Base-by-base conservation (phyloP, 2,329 filamentous ascomycete genomes). In the Daldinia sp. region DNA sequence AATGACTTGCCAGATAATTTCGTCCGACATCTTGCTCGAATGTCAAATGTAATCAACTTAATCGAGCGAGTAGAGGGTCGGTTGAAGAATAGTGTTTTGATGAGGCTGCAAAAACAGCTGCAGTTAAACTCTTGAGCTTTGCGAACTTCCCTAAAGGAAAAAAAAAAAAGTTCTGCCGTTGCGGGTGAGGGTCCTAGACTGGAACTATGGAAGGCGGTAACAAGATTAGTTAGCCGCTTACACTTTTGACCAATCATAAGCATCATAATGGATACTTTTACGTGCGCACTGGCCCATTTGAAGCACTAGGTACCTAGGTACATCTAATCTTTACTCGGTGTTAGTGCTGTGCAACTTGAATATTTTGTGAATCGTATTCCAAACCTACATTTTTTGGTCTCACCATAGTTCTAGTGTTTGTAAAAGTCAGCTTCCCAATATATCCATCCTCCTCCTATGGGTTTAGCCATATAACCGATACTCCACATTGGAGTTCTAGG, bases 1-100 rank as follows among this genome's bases (percentile, higher is more conserved):
- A 74, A 98, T 97, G 65, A 98, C 93, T 80, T 94, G 90, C 96
- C 96, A 99, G 72, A 98, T 91, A 73, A 98, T 97, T 82, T 98
- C 95, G 85, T 98, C 95, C 71, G 93, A 97, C 92, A 96, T 97
- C 64, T 67, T 82, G 76, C 26, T 35, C 12, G 30, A 46, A 28
- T 63, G 41, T 46, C 37, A n/a, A 23, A 48, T 44, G 3, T 2
- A 57, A 42, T 50, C 30, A 7, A 44, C 13, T 23, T 26, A 18
- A 28, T 39, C 20, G 41, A 23, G 6, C 13, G 20, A n/a, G 44
- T 55, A 28, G 18, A 48, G 6, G 33, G 53, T 37, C 5, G 18
- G 26, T 41, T 53, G 37, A 42, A 10, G 23, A 41, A 12, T 10
- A 26, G 37, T 56, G 51, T 56, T 41, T 13, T 35, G 42, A 33